Percentiles rank a stretch among this genome's conserved stretches.
Conservation (phyloP, 2,329 filamentous ascomycete genomes). For the Zasmidium angulare region DNA sequence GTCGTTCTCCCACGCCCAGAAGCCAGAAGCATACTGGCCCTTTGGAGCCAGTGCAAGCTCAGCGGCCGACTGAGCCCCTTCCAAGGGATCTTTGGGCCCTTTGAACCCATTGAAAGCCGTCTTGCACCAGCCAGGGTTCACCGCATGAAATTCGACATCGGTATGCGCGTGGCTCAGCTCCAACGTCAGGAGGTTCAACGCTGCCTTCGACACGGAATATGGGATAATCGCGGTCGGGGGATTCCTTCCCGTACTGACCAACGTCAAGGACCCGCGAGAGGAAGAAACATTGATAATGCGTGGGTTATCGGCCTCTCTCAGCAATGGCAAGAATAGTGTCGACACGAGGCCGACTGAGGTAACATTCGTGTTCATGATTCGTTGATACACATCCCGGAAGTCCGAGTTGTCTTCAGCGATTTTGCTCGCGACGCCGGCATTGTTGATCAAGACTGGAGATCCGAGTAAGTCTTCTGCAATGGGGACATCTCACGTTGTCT, state of each 20-base stretch:
- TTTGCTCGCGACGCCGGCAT: slow-evolving; percentile 38
- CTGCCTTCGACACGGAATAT: slow-evolving; percentile 26
- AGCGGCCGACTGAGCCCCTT: slow-evolving; percentile 22
- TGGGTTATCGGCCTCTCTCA: slow-evolving; percentile 23
- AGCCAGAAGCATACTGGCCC: slow-evolving; percentile 18
- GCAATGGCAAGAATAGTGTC: slow-evolving; percentile 32
- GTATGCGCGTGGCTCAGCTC: slow-evolving; percentile 23
- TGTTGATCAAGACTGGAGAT: slow-evolving; percentile 42
- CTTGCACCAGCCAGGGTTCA: slow-evolving; percentile 26
- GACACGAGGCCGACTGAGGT: slow-evolving; percentile 43
- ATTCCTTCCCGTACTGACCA: slow-evolving; percentile 26
- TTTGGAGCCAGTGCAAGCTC: slow-evolving; percentile 20
- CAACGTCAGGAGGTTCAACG: slow-evolving; percentile 27
- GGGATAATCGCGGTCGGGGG: slow-evolving; percentile 30
- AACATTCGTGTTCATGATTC: slow-evolving; percentile 41
- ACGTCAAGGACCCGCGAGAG: slow-evolving; percentile 29
- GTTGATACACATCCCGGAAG: slow-evolving; percentile 37
- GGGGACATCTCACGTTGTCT: slow-evolving; percentile 3
- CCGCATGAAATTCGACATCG: slow-evolving; percentile 19
- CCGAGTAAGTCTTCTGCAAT: no score
- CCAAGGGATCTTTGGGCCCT: slow-evolving; percentile 24
- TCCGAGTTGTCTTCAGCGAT: slow-evolving; percentile 29
- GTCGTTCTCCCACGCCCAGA: slow-evolving; percentile 20
- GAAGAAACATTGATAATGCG: slow-evolving; percentile 40
- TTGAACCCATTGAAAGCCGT: slow-evolving; percentile 28